phyloP scores from a whole-genome alignment of 768 basidiomycete species.

The Naganishia friedmannii region DNA sequence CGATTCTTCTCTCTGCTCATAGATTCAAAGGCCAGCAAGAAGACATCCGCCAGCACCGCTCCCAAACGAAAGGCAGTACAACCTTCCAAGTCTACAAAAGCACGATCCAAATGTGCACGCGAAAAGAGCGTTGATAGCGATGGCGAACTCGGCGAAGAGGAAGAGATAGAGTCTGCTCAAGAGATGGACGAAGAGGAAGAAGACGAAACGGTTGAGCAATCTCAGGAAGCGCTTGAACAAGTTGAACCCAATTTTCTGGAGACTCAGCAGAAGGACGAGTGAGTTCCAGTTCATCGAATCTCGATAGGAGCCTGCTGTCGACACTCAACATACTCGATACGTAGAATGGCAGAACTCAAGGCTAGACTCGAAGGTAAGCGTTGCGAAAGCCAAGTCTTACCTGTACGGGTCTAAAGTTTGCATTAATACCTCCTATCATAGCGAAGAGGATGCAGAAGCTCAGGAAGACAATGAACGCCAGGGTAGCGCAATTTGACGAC shows the following conservation, averaged over 20 bases:
- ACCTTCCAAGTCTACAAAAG: not conserved
- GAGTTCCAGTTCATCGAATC: not conserved
- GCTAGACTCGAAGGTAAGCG: conserved; percentile 12
- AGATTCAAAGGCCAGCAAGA: conserved; percentile 5
- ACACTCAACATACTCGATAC: not conserved
- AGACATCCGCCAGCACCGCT: not conserved
- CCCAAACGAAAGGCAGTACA: not conserved
- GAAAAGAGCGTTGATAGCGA: not conserved
- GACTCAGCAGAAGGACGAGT: conserved; percentile 19
- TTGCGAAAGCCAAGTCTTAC: not conserved
- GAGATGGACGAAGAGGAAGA: not conserved
- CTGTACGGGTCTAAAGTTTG: not conserved
- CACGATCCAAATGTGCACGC: not conserved
- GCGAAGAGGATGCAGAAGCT: conserved; percentile 21
- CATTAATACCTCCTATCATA: not conserved
- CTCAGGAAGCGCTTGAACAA: conserved; percentile 10
- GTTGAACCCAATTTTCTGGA: conserved; percentile 15
- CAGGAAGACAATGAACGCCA: conserved; percentile 14
- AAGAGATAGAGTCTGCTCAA: conserved; percentile 10
- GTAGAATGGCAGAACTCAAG: conserved; percentile 16
- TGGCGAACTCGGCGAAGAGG: not conserved
- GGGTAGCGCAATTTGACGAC: conserved; percentile 14
- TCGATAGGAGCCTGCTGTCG: no score
- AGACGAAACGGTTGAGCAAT: not conserved
- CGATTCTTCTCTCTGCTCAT: not conserved